Base-by-base conservation (phyloP, 1,139 yeast species). In the Scheffersomyces segobiensis region DNA sequence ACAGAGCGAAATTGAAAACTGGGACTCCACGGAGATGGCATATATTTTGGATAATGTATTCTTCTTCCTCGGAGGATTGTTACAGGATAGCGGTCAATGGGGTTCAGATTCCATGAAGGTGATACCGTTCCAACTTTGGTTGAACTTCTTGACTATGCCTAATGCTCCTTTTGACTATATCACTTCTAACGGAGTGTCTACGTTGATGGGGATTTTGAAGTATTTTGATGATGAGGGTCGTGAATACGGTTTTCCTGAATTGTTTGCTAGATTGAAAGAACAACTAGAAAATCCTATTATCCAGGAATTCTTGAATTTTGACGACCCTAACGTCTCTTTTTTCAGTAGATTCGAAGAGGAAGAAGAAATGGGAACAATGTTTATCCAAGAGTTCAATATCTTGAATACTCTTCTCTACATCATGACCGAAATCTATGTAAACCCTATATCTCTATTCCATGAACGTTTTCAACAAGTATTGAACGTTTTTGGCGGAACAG, bases 131-230 rank as follows among this genome's bases (percentile, higher is more conserved):
- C 73, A 76, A 10, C 72, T 76, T 32, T 82, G 89, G 79, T 63
- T 86, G 17, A 71, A 68, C 4, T 75, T 80, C 49, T 63, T 84
- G 47, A 74, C 77, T 1, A 62, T 87, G 57, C 73, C 78, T 5
- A 81, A 84, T 58, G 82, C 85, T 0, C 89, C 95, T 0, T 87
- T 78, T 68, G 93, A 89, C 65, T 86, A 82, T 63, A 78, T 82
- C 3, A 73, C 79, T 52, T 85, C 91, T 1, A 83, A 82, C 61
- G 85, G 88, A 1, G 72, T 85, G 60, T 76, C 80, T 47, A 83
- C 86, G 24, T 71, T 85, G 47, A 76, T 85, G 55, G 87, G 86
- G 32, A 81, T 87, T 2, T 74, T 88, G 55, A 78, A 77, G 62
- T 79, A 79, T 55, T 80, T 87, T 62, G 91, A 87, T 63, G 87